Percentiles rank a stretch among this genome's conserved stretches.
Conservation (phyloP, 129 eudicot species). For the Dittrichia graveolens region DNA sequence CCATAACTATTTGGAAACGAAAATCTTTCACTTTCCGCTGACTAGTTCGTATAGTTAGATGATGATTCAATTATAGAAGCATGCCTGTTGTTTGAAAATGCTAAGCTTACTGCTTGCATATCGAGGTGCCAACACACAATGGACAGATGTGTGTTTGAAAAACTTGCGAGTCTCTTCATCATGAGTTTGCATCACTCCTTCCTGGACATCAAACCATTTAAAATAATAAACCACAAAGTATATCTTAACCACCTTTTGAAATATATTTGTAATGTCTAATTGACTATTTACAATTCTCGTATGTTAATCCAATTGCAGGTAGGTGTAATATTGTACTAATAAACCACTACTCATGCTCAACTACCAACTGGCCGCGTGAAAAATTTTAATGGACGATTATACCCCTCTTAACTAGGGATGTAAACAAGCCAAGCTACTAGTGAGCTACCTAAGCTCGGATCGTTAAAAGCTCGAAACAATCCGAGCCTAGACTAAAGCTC, state of each 20-base stretch:
- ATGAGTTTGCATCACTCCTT: conserved; percentile 78
- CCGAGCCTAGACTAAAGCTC: background rate
- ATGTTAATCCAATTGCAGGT: background rate
- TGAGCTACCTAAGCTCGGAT: too few species aligned
- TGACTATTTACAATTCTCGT: background rate
- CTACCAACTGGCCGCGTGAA: background rate
- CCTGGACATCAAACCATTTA: conserved; percentile 38
- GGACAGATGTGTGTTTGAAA: conserved; percentile 73
- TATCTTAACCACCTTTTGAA: background rate
- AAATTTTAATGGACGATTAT: too few species aligned
- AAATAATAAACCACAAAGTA: background rate
- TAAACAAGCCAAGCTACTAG: too few species aligned
- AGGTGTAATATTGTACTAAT: background rate
- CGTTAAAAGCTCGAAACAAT: too few species aligned
- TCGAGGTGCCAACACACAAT: conserved; percentile 67
- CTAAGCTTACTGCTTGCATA: conserved; percentile 78
- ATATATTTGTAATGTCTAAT: background rate
- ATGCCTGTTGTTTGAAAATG: conserved; percentile 81
- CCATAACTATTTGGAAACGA: background rate
- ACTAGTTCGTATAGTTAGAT: background rate
- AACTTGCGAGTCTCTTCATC: conserved; percentile 76
- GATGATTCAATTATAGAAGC: conserved; percentile 24
- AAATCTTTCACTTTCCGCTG: background rate
- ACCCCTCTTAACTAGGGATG: background rate
- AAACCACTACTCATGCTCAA: background rate